Conservation (phyloP, 306 rosid genomes). For the Luffa aegyptiaca region DNA sequence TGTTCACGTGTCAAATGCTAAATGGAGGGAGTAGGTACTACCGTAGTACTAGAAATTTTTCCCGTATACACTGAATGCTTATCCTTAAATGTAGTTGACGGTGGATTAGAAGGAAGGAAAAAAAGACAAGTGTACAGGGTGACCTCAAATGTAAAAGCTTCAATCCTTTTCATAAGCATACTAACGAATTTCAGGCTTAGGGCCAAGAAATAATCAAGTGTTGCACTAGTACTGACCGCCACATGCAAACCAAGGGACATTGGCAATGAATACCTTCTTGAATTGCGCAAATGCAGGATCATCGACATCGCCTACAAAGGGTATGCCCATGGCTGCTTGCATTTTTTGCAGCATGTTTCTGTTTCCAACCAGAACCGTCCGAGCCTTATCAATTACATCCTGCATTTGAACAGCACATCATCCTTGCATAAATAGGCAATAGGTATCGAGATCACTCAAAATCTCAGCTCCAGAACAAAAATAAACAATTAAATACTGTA, state of each 20-base stretch:
- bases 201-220: not conserved
- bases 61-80: not conserved
- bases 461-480: not conserved
- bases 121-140: not conserved
- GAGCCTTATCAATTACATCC: conserved; percentile 88
- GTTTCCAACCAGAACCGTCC: conserved; percentile 60
- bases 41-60: no score
- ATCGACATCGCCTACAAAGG: conserved; percentile 20
- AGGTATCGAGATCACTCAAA: not conserved
- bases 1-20: no score
- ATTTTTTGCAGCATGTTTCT: conserved; percentile 54
- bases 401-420: conserved; percentile 16
- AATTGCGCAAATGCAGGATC: conserved; percentile 66
- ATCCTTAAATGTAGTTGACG: no score
- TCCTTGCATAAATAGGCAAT: not conserved
- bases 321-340: conserved; percentile 56
- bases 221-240: not conserved
- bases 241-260: not conserved
- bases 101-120: not conserved
- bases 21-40: no score
- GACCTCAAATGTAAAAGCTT: not conserved
- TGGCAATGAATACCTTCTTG: conserved; percentile 41
- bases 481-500: not conserved
- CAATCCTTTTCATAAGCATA: not conserved
- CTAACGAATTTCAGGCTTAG: not conserved